Conservation (phyloP, 331 rosid genomes). For the Phaseolus coccineus region DNA sequence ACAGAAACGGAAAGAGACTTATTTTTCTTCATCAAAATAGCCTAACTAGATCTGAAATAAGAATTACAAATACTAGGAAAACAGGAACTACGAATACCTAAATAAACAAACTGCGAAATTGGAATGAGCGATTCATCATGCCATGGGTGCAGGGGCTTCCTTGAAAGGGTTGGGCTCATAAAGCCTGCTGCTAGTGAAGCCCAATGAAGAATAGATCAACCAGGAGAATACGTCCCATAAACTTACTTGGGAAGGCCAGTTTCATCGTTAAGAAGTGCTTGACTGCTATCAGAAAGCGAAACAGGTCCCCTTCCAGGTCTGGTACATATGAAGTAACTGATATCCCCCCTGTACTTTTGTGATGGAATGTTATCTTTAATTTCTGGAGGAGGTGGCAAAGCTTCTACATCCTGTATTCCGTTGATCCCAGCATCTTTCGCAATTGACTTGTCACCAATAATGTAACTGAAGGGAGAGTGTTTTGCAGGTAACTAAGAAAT, state of each 20-base stretch:
- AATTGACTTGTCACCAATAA: constrained; percentile 87
- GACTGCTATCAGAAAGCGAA: constrained; percentile 70
- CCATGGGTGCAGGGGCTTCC: constrained; percentile 45
- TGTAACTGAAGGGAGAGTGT: constrained; percentile 63
- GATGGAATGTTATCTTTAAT: constrained; percentile 66
- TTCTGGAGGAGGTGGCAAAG: constrained; percentile 81
- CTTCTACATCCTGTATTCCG: constrained; percentile 63
- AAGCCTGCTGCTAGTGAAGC: constrained; percentile 36
- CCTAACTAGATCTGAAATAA: constrained; percentile 11
- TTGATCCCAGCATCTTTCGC: constrained; percentile 82
- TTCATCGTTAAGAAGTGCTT: constrained; percentile 74
- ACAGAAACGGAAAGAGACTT: constrained; percentile 32
- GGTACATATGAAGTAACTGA: constrained; percentile 94
- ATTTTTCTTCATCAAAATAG: constrained; percentile 43
- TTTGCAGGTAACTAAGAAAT: constrained; percentile 38
- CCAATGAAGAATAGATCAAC: constrained; percentile 38
- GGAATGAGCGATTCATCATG: constrained; percentile 42
- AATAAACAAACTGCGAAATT: constrained; percentile 44
- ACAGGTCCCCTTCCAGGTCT: constrained; percentile 96
- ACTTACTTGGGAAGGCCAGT: constrained; percentile 79
- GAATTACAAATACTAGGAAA: not conserved
- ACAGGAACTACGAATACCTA: constrained; percentile 46
- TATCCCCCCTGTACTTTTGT: constrained; percentile 80
- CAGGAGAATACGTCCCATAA: constrained; percentile 25
- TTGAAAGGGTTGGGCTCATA: constrained; percentile 44